phyloP scores from a whole-genome alignment of 129 eudicot genomes.

The Flaveria bidentis region DNA sequence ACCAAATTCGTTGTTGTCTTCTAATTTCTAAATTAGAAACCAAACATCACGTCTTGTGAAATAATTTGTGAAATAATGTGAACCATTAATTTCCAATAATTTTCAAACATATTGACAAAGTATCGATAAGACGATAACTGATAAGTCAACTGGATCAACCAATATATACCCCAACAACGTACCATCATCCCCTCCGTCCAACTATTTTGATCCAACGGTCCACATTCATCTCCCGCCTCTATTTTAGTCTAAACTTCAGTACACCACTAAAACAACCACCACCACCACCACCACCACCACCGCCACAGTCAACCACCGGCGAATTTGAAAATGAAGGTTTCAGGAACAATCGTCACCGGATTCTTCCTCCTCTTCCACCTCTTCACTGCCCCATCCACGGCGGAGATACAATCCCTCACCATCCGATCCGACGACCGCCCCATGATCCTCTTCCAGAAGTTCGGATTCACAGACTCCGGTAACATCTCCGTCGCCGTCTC shows the following conservation, averaged over 20 bases:
- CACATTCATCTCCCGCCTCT: background rate
- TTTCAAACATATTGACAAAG: background rate
- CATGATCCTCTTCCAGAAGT: slow-evolving; percentile 53
- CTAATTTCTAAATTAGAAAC: too few relatives aligned
- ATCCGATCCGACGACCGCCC: slow-evolving; percentile 45
- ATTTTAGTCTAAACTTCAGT: too few relatives aligned
- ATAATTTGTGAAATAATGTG: too few relatives aligned
- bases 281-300: too few relatives aligned
- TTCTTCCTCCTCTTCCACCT: slow-evolving; percentile 20
- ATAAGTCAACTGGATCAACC: background rate
- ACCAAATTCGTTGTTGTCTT: too few relatives aligned
- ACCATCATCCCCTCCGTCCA: too few relatives aligned
- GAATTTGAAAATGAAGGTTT: background rate
- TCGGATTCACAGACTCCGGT: slow-evolving; percentile 54
- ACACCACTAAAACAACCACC: too few relatives aligned
- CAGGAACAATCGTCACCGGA: background rate
- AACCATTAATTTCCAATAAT: too few relatives aligned
- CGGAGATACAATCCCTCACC: slow-evolving; percentile 44
- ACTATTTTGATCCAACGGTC: too few relatives aligned
- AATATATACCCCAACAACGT: background rate
- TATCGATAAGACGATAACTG: too few relatives aligned
- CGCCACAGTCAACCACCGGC: background rate
- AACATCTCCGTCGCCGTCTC: slow-evolving; percentile 42
- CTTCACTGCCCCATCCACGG: slow-evolving; percentile 28
- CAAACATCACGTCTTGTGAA: too few relatives aligned